Conservation (phyloP, 1,284 basidiomycete species). For the Coriolopsis trogii region DNA sequence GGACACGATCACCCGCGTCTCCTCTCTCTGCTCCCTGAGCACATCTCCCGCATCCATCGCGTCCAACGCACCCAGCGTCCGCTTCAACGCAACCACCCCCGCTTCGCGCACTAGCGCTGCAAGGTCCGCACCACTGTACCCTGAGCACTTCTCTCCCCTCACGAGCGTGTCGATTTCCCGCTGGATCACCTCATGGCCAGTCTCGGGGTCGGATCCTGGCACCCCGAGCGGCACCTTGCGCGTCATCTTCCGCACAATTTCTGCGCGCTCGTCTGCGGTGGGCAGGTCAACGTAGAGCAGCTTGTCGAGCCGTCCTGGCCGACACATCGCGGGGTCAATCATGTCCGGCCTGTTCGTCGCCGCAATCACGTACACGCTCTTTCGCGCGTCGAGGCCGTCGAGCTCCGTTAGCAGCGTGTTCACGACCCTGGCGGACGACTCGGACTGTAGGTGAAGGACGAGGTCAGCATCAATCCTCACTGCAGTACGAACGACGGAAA, state of each 20-base stretch:
- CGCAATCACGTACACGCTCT: conserved; percentile 93
- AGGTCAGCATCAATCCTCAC: not conserved
- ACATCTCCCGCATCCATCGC: conserved; percentile 46
- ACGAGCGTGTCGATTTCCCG: conserved; percentile 52
- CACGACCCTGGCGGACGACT: conserved; percentile 95
- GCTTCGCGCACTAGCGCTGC: conserved; percentile 89
- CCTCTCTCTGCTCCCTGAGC: conserved; percentile 16
- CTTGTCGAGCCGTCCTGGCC: conserved; percentile 95
- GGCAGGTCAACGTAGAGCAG: conserved; percentile 96
- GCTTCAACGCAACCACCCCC: conserved; percentile 80
- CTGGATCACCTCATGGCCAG: conserved; percentile 33
- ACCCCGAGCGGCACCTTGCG: conserved; percentile 75
- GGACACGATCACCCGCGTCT: conserved; percentile 49
- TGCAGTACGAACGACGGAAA: not conserved
- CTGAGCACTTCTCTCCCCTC: conserved; percentile 70
- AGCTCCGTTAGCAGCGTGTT: conserved; percentile 97
- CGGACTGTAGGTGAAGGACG: conserved; percentile 59
- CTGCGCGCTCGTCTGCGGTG: conserved; percentile 73
- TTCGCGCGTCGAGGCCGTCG: conserved; percentile 90
- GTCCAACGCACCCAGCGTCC: conserved; percentile 68
- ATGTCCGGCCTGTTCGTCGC: conserved; percentile 99
- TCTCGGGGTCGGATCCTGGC: conserved; percentile 22
- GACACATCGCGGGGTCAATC: conserved; percentile 98
- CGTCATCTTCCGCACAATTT: conserved; percentile 81
- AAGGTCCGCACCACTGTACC: conserved; percentile 90